Base-by-base conservation (phyloP, 2,329 filamentous ascomycete genomes). In the Aspergillus tubingensis region DNA sequence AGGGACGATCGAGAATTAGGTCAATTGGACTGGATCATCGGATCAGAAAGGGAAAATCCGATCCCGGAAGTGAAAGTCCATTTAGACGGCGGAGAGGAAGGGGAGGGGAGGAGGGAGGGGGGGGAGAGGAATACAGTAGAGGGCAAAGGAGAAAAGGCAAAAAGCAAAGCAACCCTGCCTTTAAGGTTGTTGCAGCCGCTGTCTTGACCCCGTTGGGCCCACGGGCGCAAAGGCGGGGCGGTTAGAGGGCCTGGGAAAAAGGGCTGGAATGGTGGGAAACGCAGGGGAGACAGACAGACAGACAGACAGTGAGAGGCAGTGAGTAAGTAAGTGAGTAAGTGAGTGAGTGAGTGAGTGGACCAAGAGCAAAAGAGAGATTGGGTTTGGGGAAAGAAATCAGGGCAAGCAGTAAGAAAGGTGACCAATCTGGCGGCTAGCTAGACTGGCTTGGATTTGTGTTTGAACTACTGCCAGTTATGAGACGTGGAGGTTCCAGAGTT, bases 161-260 rank as follows among this genome's bases (percentile, higher is more conserved):
- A 21, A 53, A 60, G 51, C 43, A 57, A 57, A 52, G 44, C 38
- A 59, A 61, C 39, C 57, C 58, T 61, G 61, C 47, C 60, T 64
- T 68, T 65, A 66, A 67, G 65, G 63, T 69, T 69, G 65, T 65
- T 64, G 63, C 63, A 64, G 65, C 66, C 61, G 66, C 66, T 62
- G 62, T 65, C 61, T 64, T 64, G 60, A 63, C 57, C 65, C 66
- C 62, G 66, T 68, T 67, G 58, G 66, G 66, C 60, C 66, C 66
- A 68, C 66, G 66, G 65, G 63, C 60, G 59, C 57, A 56, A 62
- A 59, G 64, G 63, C 65, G 63, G 63, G 65, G 65, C 60, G 62
- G 62, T 56, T 64, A 61, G 49, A 50, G 44, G 56, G 61, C 44
- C 51, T 54, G 25, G 25, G n/a, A 48, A 19, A 17, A 36, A 19